A percentile compares a stretch with the other conserved stretches of the same genome.
Conservation (phyloP, 768 basidiomycete species). For the Cystobasidium tubakii region DNA sequence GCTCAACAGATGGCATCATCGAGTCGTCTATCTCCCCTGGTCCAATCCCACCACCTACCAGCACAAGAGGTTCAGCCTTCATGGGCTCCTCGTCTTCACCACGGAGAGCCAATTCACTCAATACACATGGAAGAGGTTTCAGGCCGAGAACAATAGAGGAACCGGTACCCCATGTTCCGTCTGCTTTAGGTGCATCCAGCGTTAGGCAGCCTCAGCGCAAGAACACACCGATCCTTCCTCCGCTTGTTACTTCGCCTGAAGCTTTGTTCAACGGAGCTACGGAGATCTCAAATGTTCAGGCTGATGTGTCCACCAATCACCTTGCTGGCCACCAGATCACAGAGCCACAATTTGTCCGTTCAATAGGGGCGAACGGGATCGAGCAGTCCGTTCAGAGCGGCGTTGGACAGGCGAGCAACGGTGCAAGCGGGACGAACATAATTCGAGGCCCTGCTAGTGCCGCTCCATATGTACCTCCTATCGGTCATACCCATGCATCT, state of each 20-base stretch:
- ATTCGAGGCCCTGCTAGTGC: conserved; percentile 55
- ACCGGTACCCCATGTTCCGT: background rate
- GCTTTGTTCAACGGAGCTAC: background rate
- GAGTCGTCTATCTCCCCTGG: background rate
- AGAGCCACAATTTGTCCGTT: background rate
- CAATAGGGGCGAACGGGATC: background rate
- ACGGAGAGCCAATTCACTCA: background rate
- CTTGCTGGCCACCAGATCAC: background rate
- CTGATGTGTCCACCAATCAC: no score
- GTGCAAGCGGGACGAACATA: background rate
- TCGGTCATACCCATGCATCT: conserved; percentile 50
- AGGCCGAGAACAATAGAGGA: background rate
- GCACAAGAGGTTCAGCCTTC: background rate
- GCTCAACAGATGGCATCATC: background rate
- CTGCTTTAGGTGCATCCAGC: background rate
- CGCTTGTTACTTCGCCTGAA: conserved; percentile 10
- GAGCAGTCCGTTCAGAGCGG: background rate
- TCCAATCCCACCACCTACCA: background rate
- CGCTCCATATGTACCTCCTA: conserved; percentile 54
- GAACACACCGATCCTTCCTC: conserved; percentile 19
- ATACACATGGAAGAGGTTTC: background rate
- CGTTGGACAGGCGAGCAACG: background rate
- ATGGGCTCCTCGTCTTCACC: background rate
- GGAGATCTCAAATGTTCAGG: background rate
- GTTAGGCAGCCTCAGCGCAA: background rate